Percentiles rank a stretch among this genome's conserved stretches.
phyloP scores from a whole-genome alignment of 306 rosid species.

The Castanea mollissima region DNA sequence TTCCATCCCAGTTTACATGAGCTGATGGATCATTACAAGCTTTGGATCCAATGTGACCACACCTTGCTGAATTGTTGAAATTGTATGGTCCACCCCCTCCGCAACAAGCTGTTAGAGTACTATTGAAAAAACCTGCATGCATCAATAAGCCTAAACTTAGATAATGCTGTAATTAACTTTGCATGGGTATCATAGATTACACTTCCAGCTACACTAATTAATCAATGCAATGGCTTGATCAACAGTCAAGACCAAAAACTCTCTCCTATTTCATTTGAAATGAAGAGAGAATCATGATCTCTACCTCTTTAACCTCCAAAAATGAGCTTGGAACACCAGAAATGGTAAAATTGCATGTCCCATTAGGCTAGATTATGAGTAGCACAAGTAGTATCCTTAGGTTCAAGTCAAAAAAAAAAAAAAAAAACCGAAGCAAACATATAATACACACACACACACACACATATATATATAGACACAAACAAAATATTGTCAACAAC shows the following conservation, averaged over 20 bases:
- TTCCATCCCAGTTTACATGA: conserved; percentile 62
- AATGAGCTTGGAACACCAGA: neutral
- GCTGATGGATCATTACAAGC: conserved; percentile 48
- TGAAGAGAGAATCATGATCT: too few relatives aligned
- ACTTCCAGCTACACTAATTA: neutral
- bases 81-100: conserved; percentile 83
- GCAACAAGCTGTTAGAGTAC: conserved; percentile 47
- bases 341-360: too few relatives aligned
- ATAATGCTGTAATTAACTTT: neutral
- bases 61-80: conserved; percentile 53
- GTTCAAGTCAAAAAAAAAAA: too few relatives aligned
- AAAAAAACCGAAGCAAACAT: too few relatives aligned
- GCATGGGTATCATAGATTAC: neutral
- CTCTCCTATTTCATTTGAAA: too few relatives aligned
- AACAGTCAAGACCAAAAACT: neutral
- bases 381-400: too few relatives aligned
- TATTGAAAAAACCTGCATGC: conserved; percentile 35
- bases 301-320: neutral
- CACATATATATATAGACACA: too few relatives aligned
- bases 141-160: neutral
- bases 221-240: neutral
- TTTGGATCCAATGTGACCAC: conserved; percentile 46
- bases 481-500: too few relatives aligned
- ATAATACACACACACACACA: too few relatives aligned
- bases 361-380: too few relatives aligned